These are phyloP conservation scores for Leucogyrophana mollusca DNA, from an alignment of 768 basidiomycete species.

Conservation along the genomic window DNA sequence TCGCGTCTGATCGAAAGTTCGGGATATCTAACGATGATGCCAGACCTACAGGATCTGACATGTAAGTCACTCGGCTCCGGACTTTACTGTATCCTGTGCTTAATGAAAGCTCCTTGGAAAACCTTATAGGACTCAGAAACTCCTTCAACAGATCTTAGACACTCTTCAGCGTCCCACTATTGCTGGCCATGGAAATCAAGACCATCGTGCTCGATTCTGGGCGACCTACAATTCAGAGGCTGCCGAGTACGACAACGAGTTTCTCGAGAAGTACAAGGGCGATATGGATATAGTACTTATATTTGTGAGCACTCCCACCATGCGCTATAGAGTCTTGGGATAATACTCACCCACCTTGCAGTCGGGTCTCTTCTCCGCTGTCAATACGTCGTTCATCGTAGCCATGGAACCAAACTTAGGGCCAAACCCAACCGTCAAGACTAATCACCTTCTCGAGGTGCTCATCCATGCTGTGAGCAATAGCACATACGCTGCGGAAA, in stretches of 20 bases:
- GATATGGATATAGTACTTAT: neutral
- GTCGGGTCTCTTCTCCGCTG: neutral
- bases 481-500: too few species aligned
- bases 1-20: too few species aligned
- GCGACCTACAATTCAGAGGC: neutral
- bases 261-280: neutral
- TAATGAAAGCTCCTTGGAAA: too few species aligned
- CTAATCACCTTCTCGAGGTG: neutral
- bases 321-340: neutral
- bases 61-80: too few species aligned
- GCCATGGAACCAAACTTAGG: neutral
- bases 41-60: too few species aligned
- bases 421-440: neutral
- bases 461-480: too few species aligned
- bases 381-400: neutral
- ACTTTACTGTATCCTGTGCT: too few species aligned
- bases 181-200: neutral
- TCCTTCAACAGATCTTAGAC: neutral
- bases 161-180: neutral
- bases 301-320: neutral
- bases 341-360: neutral
- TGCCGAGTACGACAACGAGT: neutral
- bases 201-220: neutral
- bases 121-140: neutral
- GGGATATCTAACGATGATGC: too few species aligned